Evolutionary conservation across 208 protist species (phyloP).

Genomic region (Wallacemonas sp.): DNA sequence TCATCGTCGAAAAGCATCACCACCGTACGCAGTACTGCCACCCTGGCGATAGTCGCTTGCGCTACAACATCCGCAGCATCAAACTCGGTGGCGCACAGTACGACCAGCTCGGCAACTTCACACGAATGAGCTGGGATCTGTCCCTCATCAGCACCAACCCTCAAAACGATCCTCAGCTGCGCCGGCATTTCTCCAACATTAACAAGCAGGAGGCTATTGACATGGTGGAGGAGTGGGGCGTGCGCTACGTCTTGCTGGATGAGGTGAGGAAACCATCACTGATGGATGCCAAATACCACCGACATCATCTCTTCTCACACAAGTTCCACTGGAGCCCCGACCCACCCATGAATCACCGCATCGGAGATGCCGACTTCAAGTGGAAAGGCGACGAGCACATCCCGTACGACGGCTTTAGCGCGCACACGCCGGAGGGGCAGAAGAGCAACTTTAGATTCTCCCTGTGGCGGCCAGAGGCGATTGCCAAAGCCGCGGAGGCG

Average conservation of each 20-base stretch:
- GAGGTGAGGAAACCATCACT: conserved; percentile 77
- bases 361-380: conserved; percentile 81
- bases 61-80: conserved; percentile 60
- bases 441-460: conserved; percentile 15
- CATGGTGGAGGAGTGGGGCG: conserved; percentile 78
- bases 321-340: conserved; percentile 82
- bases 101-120: conserved; percentile 67
- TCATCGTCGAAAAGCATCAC: conserved; percentile 72
- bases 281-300: conserved; percentile 75
- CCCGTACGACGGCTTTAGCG: conserved; percentile 69
- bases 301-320: conserved; percentile 70
- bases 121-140: conserved; percentile 66
- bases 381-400: conserved; percentile 85
- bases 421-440: conserved; percentile 25
- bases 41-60: conserved; percentile 34
- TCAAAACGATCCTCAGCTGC: conserved; percentile 50
- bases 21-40: conserved; percentile 66
- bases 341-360: conserved; percentile 67
- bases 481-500: neutral
- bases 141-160: conserved; percentile 51
- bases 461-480: neutral
- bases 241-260: conserved; percentile 80
- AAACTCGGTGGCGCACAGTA: conserved; percentile 60
- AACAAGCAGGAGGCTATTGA: conserved; percentile 67
- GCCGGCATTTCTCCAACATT: conserved; percentile 34